Conservation (phyloP, 768 basidiomycete genomes). For the Obba rivulosa region DNA sequence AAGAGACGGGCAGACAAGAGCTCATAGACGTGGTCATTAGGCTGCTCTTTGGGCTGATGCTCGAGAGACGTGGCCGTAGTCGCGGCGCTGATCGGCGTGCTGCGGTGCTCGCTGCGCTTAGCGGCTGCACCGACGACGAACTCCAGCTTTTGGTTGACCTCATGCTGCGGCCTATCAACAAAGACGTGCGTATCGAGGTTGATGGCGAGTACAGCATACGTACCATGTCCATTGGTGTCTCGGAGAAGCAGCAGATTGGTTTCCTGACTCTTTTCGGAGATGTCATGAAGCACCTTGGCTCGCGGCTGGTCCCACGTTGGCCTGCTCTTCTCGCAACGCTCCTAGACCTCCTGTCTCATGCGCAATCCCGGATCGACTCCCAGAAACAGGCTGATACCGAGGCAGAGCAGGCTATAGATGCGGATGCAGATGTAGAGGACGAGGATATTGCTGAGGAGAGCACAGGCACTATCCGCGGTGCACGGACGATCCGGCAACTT, state of each 20-base stretch:
- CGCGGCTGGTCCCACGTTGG: slow-evolving; percentile 67
- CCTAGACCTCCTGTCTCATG: slow-evolving; percentile 57
- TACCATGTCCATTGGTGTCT: slow-evolving; percentile 27
- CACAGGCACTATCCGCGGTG: slow-evolving; percentile 31
- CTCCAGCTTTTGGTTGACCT: slow-evolving; percentile 74
- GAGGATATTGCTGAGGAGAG: slow-evolving; percentile 27
- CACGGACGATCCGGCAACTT: slow-evolving; percentile 68
- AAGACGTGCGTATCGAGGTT: slow-evolving; percentile 7
- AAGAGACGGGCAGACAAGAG: slow-evolving; percentile 51
- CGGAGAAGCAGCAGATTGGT: slow-evolving; percentile 71
- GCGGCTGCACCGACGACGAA: slow-evolving; percentile 67
- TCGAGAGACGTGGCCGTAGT: slow-evolving; percentile 67
- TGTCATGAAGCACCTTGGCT: slow-evolving; percentile 76
- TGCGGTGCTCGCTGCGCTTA: slow-evolving; percentile 69
- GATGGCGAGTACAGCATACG: slow-evolving; percentile 24
- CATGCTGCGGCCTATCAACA: slow-evolving; percentile 71
- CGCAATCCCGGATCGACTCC: slow-evolving; percentile 53
- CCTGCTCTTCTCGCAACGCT: slow-evolving; percentile 66
- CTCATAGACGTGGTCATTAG: slow-evolving; percentile 69
- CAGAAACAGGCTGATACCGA: slow-evolving; percentile 21
- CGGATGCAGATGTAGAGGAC: slow-evolving; percentile 28
- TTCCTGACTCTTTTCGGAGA: slow-evolving; percentile 83
- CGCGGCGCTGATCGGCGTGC: slow-evolving; percentile 64
- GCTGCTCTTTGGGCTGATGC: slow-evolving; percentile 83
- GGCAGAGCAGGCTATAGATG: background rate